These are phyloP conservation scores for Lignosus rhinocerotis DNA, from an alignment of 1,284 basidiomycete species.

Conservation along the genomic window DNA sequence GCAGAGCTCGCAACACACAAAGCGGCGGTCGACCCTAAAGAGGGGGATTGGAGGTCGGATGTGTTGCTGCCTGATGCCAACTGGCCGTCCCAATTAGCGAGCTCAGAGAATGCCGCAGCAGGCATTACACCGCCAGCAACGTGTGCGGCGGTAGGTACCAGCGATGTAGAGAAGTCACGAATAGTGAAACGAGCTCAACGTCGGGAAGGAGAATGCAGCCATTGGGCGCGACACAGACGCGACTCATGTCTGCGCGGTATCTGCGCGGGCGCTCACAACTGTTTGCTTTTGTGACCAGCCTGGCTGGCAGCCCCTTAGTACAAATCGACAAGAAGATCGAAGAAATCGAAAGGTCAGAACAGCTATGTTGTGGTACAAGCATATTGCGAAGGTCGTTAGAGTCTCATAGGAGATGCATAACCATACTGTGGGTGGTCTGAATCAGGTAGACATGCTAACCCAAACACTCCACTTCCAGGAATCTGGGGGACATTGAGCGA, in stretches of 20 bases:
- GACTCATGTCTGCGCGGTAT: neutral
- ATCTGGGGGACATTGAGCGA: too few species aligned
- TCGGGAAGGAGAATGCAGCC: neutral
- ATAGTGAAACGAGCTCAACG: neutral
- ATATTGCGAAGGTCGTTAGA: too few species aligned
- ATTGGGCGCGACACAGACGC: neutral
- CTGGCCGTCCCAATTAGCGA: slow-evolving; percentile 32
- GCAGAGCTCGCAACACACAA: neutral
- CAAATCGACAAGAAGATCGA: too few species aligned
- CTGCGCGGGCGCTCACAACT: neutral
- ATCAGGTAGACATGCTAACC: too few species aligned
- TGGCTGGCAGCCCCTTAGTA: too few species aligned
- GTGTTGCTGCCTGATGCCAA: slow-evolving; percentile 2
- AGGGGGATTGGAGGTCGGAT: neutral
- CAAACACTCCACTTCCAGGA: too few species aligned
- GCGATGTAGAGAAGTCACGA: neutral
- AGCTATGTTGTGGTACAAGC: too few species aligned
- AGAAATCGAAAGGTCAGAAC: too few species aligned
- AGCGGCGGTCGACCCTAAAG: neutral
- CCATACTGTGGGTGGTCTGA: too few species aligned
- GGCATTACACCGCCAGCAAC: slow-evolving; percentile 4
- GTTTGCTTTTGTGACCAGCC: too few species aligned
- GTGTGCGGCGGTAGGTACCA: neutral
- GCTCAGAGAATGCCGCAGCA: slow-evolving; percentile 21
- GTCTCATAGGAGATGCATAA: too few species aligned